A percentile compares a stretch with the other conserved stretches of the same genome.
phyloP scores from a whole-genome alignment of 2,329 filamentous ascomycete genomes.

The Fusarium beomiforme region DNA sequence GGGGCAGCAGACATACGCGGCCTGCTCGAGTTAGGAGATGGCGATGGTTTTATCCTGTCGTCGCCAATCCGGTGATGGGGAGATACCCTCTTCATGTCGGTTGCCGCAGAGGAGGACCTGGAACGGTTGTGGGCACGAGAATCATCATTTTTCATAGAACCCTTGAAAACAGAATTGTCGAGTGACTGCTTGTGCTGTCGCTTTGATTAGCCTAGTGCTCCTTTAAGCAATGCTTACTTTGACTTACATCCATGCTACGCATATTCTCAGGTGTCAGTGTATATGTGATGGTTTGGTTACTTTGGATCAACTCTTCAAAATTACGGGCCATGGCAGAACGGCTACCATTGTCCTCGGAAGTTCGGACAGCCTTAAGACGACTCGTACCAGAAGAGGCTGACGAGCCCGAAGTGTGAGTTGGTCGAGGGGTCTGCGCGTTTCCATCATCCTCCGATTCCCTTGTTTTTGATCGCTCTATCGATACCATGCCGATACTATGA shows the following conservation, averaged over 20 bases:
- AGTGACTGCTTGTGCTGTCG: slow-evolving; percentile 56
- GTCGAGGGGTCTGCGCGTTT: slow-evolving; percentile 45
- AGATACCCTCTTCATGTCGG: slow-evolving; percentile 48
- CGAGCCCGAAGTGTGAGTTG: slow-evolving; percentile 61
- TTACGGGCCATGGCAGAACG: slow-evolving; percentile 69
- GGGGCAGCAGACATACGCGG: slow-evolving; percentile 53
- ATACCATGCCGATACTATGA: slow-evolving; percentile 51
- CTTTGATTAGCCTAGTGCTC: slow-evolving; percentile 22
- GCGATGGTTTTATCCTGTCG: slow-evolving; percentile 36
- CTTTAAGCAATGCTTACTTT: too few species aligned
- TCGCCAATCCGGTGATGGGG: slow-evolving; percentile 28
- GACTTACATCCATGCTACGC: slow-evolving; percentile 76
- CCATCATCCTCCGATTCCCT: slow-evolving; percentile 50
- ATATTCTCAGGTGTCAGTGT: slow-evolving; percentile 84
- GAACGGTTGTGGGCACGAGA: slow-evolving; percentile 53
- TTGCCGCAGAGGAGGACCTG: slow-evolving; percentile 59
- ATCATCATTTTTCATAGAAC: slow-evolving; percentile 60
- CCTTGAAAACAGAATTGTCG: slow-evolving; percentile 54
- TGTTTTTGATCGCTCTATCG: slow-evolving; percentile 51
- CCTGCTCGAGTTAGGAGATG: slow-evolving; percentile 33
- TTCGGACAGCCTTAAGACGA: slow-evolving; percentile 64
- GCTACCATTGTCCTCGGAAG: slow-evolving; percentile 66
- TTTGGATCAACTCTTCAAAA: slow-evolving; percentile 83
- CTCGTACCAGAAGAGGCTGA: slow-evolving; percentile 60
- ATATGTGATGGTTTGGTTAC: slow-evolving; percentile 84